Conservation (phyloP, 1,284 basidiomycete species). For the Ustilago curta region DNA sequence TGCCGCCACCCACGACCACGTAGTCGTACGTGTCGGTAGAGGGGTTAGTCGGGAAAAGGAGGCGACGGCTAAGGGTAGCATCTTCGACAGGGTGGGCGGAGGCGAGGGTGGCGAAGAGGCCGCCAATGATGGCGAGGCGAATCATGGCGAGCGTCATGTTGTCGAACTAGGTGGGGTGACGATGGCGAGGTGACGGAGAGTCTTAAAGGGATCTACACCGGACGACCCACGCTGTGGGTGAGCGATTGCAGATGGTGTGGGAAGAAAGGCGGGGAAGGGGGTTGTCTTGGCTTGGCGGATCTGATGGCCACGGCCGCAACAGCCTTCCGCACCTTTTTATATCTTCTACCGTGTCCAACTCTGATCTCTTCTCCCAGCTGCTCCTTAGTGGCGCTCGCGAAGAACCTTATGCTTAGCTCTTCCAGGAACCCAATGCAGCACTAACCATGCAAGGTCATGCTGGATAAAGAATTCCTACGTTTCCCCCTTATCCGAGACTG, state of each 20-base stretch:
- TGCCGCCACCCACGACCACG: constrained; percentile 56
- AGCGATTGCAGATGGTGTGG: background rate
- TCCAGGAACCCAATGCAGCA: too few species aligned
- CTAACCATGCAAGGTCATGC: too few species aligned
- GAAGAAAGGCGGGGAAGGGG: too few species aligned
- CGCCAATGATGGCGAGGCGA: constrained; percentile 18
- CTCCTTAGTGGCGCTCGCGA: too few species aligned
- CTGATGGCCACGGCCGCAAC: too few species aligned
- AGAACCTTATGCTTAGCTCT: too few species aligned
- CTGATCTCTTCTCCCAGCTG: too few species aligned
- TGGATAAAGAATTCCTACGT: too few species aligned
- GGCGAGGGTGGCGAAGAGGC: constrained; percentile 20
- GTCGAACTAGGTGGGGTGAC: background rate
- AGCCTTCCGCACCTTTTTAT: too few species aligned
- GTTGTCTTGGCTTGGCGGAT: too few species aligned
- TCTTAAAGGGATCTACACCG: background rate
- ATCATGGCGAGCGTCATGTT: constrained; percentile 19
- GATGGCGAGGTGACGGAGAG: background rate
- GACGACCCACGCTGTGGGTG: background rate
- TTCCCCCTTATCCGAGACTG: too few species aligned
- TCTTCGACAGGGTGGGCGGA: constrained; percentile 8
- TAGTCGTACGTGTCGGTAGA: constrained; percentile 48
- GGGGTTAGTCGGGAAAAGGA: background rate
- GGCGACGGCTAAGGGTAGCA: background rate
- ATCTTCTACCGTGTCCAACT: too few species aligned